Percentiles rank a stretch among this genome's conserved stretches.
These are phyloP conservation scores for Pleurotus tuber-regium DNA, from an alignment of 768 basidiomycete genomes.

Conservation along the genomic window DNA sequence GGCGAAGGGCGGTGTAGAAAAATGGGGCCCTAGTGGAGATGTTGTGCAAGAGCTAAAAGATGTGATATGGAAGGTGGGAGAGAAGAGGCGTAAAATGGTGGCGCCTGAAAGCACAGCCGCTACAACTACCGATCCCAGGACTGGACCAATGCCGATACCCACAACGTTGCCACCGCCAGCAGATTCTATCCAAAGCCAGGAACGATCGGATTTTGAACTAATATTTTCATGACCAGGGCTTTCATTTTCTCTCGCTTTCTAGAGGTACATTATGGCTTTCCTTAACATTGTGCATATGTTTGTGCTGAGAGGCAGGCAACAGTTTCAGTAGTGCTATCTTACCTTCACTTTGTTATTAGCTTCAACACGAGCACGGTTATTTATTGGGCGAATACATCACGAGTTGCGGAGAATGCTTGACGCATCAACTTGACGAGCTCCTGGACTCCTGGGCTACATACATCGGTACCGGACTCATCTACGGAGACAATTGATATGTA, in stretches of 20 bases:
- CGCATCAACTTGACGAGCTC: no score
- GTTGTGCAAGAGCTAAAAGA: constrained; percentile 85
- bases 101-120: constrained; percentile 17
- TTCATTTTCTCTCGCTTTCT: not conserved
- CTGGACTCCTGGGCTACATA: no score
- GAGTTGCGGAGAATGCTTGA: no score
- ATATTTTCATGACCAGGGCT: constrained; percentile 2
- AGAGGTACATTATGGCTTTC: constrained; percentile 6
- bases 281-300: constrained; percentile 4
- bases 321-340: constrained; percentile 7
- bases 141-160: not conserved
- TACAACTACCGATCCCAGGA: constrained; percentile 9
- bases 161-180: no score
- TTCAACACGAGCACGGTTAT: not conserved
- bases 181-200: no score
- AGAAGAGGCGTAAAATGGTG: constrained; percentile 57
- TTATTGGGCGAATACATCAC: no score
- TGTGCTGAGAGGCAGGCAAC: not conserved
- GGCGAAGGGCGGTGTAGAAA: constrained; percentile 29
- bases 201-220: constrained; percentile 1
- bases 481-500: no score
- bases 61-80: constrained; percentile 84
- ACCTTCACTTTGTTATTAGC: constrained; percentile 5
- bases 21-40: constrained; percentile 74
- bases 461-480: no score